Evolutionary conservation across 139 green algal genomes (phyloP), one percentile per base, ranked within the genome.

Genomic region (Nannochloris sp.): DNA sequence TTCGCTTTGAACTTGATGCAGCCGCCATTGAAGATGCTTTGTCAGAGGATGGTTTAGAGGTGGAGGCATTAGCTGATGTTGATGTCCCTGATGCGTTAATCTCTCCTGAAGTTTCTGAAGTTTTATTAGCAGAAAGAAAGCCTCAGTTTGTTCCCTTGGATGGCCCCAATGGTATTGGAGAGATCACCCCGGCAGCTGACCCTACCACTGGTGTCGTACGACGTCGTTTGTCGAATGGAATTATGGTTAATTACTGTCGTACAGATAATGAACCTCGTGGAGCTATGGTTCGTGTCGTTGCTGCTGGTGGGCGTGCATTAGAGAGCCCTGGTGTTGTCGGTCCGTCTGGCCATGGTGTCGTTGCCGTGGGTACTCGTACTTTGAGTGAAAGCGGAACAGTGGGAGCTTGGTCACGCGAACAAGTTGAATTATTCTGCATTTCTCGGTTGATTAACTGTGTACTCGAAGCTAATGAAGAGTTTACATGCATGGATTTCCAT

Each of bases 351-450:
- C 65, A 77, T 56, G 93, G 89, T 27, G 78, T 81, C 23, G 85
- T 96, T 25, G 73, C 77, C 19, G 67, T 98, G 9, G 92, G 90
- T 34, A 83, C 85, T 4, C 76, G 91, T 35, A 81, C 90, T 33
- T 78, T 97, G 4, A 83, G 60, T 33, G 92, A 98, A 75, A 72
- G 62, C 24, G 93, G 93, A 29, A 84, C 79, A 2, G 83, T 97
- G 32, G 91, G 87, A 30, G 10, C 45, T 32, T 98, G 84, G 85
- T 27, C n/a, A 15, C 68, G 88, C 30, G 87, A 95, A 58, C 84
- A 96, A 78, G 73, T 95, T 35, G 92, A 98, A 85, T 81, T 96
- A 33, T 97, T 97, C 71, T 98, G 91, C 68, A 85, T 99, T 44
- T 73, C 73, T 64, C 90, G 92, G 61, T 83, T 99, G 42, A 87